These are phyloP conservation scores for Alliaria petiolata DNA, from an alignment of 345 rosid genomes.

Conservation along the genomic window DNA sequence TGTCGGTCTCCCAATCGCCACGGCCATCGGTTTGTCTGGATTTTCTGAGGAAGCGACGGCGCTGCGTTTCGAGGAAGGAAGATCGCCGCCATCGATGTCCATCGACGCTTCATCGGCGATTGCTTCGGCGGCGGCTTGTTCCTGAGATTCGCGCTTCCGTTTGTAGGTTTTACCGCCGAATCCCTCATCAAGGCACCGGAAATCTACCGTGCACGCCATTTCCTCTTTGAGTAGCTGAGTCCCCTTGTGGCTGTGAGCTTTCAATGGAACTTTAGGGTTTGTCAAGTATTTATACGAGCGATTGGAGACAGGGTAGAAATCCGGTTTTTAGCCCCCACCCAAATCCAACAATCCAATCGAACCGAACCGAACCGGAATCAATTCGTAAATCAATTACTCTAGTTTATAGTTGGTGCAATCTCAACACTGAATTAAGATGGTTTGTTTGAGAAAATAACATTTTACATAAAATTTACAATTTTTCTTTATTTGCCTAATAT, in stretches of 20 bases:
- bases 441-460: too few species aligned
- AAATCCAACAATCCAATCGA: background rate
- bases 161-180: slow-evolving; percentile 95
- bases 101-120: slow-evolving; percentile 38
- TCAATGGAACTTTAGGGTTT: slow-evolving; percentile 3
- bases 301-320: background rate
- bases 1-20: slow-evolving; percentile 48
- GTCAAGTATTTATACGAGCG: background rate
- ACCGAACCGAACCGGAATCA: slow-evolving; percentile 11
- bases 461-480: too few species aligned
- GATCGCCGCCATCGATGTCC: slow-evolving; percentile 47
- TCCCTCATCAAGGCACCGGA: slow-evolving; percentile 84
- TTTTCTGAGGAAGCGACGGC: slow-evolving; percentile 67
- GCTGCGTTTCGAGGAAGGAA: slow-evolving; percentile 63
- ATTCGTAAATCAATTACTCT: background rate
- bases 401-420: too few species aligned
- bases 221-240: slow-evolving; percentile 6
- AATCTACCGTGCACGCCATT: slow-evolving; percentile 93
- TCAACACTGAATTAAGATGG: too few species aligned
- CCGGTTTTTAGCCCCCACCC: background rate
- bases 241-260: slow-evolving; percentile 2
- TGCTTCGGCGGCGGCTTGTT: slow-evolving; percentile 20
- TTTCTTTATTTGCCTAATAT: too few species aligned
- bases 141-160: slow-evolving; percentile 54
- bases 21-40: slow-evolving; percentile 57